Conservation (phyloP, 257 asterid species). For the Penstemon barbatus region DNA sequence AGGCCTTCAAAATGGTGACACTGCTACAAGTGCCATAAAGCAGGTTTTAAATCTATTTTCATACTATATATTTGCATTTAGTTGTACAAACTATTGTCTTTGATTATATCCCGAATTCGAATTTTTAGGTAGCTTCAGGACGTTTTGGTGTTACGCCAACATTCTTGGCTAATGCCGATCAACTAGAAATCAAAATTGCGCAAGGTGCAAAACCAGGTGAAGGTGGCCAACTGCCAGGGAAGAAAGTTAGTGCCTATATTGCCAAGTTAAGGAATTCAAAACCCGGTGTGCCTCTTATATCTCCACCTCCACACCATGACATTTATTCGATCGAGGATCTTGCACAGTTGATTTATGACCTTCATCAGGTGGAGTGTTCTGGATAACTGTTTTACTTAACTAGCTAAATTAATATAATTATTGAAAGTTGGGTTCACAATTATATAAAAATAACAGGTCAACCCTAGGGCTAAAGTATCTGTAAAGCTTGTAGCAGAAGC, state of each 20-base stretch:
- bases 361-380: conserved; percentile 75
- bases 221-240: conserved; percentile 99
- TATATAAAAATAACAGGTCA: conserved; percentile 61
- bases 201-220: conserved; percentile 99
- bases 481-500: conserved; percentile 99
- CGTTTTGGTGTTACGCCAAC: conserved; percentile 99
- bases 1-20: conserved; percentile 99
- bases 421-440: conserved; percentile 18
- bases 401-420: conserved; percentile 1
- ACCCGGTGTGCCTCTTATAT: conserved; percentile 99
- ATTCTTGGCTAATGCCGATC: conserved; percentile 94
- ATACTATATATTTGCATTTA: no score
- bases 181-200: conserved; percentile 93
- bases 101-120: conserved; percentile 4
- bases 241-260: conserved; percentile 97
- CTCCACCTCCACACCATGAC: conserved; percentile 99
- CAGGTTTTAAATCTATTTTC: conserved; percentile 52
- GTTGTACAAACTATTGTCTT: no score
- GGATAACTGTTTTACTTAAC: conserved; percentile 5
- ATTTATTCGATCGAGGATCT: conserved; percentile 99
- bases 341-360: conserved; percentile 96
- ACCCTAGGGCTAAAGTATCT: conserved; percentile 94
- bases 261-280: conserved; percentile 95
- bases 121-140: conserved; percentile 94
- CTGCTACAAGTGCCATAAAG: conserved; percentile 98